Percentiles rank a stretch among this genome's conserved stretches.
phyloP scores from a whole-genome alignment of 257 asterid species.

The Asclepias syriaca region DNA sequence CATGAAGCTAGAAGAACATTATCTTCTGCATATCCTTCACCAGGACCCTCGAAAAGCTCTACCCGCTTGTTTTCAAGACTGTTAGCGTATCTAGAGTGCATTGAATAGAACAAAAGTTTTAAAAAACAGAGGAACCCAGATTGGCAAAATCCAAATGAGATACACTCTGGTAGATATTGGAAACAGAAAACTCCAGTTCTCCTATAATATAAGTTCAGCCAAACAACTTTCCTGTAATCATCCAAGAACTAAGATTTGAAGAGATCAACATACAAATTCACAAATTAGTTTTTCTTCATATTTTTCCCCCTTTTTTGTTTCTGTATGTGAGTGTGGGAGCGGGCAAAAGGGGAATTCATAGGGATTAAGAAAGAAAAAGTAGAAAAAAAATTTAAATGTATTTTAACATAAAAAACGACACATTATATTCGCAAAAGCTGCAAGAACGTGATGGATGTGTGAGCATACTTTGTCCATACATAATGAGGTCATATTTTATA shows the following conservation, averaged over 20 bases:
- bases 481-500: not conserved
- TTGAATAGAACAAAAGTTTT: constrained; percentile 12
- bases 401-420: not conserved
- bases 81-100: constrained; percentile 66
- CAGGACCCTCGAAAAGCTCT: constrained; percentile 94
- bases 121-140: not conserved
- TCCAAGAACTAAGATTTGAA: not conserved
- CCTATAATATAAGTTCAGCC: not conserved
- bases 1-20: constrained; percentile 89
- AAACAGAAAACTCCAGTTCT: not conserved
- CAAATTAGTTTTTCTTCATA: not conserved
- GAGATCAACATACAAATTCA: not conserved
- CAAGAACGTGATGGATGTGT: not conserved
- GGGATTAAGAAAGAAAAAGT: not conserved
- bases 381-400: not conserved
- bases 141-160: not conserved
- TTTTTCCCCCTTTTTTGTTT: not conserved
- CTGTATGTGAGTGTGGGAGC: not conserved
- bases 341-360: not conserved
- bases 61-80: constrained; percentile 83
- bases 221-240: not conserved
- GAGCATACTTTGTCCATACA: not conserved
- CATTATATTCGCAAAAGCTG: not conserved
- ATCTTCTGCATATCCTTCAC: constrained; percentile 87
- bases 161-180: not conserved